Evolutionary conservation across 2,329 filamentous ascomycete species (phyloP).

Genomic region (Fusarium staphyleae): DNA sequence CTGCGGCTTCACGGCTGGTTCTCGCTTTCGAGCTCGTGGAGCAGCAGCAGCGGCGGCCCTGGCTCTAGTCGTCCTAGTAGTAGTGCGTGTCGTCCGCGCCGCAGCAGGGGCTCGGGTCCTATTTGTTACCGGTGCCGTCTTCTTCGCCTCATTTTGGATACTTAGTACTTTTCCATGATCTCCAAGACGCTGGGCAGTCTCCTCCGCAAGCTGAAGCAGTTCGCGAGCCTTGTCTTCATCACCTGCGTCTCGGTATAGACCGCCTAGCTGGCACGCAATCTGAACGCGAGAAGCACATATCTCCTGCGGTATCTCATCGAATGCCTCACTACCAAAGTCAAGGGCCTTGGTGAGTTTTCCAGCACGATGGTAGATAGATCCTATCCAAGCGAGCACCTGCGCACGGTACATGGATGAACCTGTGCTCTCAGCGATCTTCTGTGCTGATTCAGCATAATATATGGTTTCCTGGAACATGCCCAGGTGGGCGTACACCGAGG

Average conservation of each 20-base stretch:
- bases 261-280: slow-evolving; percentile 63
- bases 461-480: slow-evolving; percentile 88
- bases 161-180: slow-evolving; percentile 29
- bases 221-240: slow-evolving; percentile 53
- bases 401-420: slow-evolving; percentile 66
- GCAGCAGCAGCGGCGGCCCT: slow-evolving; percentile 27
- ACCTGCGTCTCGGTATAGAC: slow-evolving; percentile 60
- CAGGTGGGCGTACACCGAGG: slow-evolving; percentile 79
- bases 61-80: slow-evolving; percentile 38
- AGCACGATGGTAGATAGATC: slow-evolving; percentile 63
- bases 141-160: slow-evolving; percentile 18
- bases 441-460: slow-evolving; percentile 85
- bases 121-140: slow-evolving; percentile 16
- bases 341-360: slow-evolving; percentile 65
- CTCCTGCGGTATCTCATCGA: slow-evolving; percentile 57
- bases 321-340: slow-evolving; percentile 61
- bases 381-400: slow-evolving; percentile 62
- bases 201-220: slow-evolving; percentile 59
- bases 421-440: slow-evolving; percentile 76
- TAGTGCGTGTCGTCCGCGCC: slow-evolving; percentile 38
- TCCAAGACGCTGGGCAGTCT: slow-evolving; percentile 50
- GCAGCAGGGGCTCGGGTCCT: slow-evolving; percentile 33
- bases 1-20: slow-evolving; percentile 38
- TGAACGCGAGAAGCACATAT: slow-evolving; percentile 47
- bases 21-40: slow-evolving; percentile 31